Evolutionary conservation across 257 asterid species (phyloP).

Genomic region (Solanum paucissectum): DNA sequence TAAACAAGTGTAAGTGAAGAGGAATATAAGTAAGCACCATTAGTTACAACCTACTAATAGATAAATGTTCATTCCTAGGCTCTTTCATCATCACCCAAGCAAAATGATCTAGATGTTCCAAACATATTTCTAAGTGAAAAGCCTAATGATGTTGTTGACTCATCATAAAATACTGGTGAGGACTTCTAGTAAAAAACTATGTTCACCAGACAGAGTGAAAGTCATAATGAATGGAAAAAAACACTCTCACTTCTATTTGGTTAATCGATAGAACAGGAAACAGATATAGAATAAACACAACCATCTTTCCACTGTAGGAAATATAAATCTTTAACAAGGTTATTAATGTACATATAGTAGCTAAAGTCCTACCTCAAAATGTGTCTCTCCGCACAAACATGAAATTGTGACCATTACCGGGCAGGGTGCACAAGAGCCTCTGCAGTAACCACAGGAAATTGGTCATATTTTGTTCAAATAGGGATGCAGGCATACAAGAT

Average conservation of each 20-base stretch:
- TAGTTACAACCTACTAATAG: neutral
- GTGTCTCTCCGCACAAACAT: slow-evolving; percentile 75
- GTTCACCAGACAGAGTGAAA: neutral
- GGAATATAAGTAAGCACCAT: neutral
- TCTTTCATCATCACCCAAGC: neutral
- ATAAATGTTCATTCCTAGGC: neutral
- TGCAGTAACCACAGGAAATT: slow-evolving; percentile 28
- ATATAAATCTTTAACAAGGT: neutral
- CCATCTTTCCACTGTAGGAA: neutral
- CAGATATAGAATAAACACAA: neutral
- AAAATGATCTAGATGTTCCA: neutral
- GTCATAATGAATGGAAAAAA: neutral
- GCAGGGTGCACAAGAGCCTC: slow-evolving; percentile 96
- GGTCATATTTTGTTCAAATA: slow-evolving; percentile 3
- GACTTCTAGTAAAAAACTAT: neutral
- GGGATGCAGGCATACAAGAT: neutral
- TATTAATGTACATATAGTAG: neutral
- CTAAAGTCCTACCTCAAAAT: slow-evolving; percentile 61
- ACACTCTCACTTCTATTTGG: neutral
- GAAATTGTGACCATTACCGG: slow-evolving; percentile 83
- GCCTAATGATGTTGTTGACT: neutral
- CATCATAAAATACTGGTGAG: neutral
- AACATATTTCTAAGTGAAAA: neutral
- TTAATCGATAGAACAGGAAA: neutral
- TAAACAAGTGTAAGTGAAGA: neutral